These are phyloP conservation scores for Vicia faba DNA, from an alignment of 306 rosid species.

Conservation along the genomic window DNA sequence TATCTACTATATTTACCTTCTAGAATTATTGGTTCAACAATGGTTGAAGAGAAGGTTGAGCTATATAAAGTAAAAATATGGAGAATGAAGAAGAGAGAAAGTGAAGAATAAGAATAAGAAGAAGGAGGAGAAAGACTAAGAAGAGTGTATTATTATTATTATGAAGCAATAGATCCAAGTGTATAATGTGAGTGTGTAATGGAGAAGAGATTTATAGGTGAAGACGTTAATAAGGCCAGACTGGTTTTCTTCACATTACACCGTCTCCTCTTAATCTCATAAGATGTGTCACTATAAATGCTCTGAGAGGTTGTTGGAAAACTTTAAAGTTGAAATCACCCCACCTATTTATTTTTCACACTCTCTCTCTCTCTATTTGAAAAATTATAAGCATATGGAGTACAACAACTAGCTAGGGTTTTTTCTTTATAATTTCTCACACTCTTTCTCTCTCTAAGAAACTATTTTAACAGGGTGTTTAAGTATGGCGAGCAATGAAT, in stretches of 20 bases:
- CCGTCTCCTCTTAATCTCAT: conserved; percentile 40
- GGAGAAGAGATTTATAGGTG: conserved; percentile 72
- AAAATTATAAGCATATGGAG: not conserved
- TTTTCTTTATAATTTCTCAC: conserved; percentile 4
- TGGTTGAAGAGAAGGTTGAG: conserved; percentile 30
- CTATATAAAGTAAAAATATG: not conserved
- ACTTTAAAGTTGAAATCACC: conserved; percentile 33
- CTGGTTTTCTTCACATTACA: conserved; percentile 37
- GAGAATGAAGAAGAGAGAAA: not conserved
- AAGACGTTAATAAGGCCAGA: conserved; percentile 58
- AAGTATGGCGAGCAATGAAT: conserved; percentile 50
- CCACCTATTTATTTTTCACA: conserved; percentile 23
- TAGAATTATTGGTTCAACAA: not conserved
- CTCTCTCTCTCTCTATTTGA: not conserved
- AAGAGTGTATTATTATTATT: not conserved
- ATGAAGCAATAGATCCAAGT: not conserved
- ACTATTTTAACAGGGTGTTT: conserved; percentile 44
- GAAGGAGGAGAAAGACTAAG: not conserved
- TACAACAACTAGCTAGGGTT: not conserved
- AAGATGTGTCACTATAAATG: conserved; percentile 56
- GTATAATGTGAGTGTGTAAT: conserved; percentile 41
- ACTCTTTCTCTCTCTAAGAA: conserved; percentile 35
- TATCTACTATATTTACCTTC: conserved; percentile 16
- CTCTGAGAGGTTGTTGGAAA: conserved; percentile 59
- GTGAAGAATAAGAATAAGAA: not conserved